A percentile compares a stretch with the other conserved stretches of the same genome.
These are phyloP conservation scores for Botryosphaeria dothidea DNA, from an alignment of 2,329 filamentous ascomycete species.

Conservation along the genomic window DNA sequence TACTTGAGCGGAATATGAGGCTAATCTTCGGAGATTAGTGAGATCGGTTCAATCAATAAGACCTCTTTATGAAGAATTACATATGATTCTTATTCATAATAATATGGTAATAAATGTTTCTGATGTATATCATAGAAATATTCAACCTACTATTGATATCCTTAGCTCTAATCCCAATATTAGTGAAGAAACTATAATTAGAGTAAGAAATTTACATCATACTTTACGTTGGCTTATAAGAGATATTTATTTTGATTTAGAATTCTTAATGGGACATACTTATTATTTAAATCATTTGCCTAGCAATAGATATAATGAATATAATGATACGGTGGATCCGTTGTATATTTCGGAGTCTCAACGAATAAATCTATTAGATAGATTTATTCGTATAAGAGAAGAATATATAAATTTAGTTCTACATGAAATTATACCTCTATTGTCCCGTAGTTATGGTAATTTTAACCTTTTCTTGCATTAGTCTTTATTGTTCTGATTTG, in stretches of 20 bases:
- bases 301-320: background rate
- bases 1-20: background rate
- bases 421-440: background rate
- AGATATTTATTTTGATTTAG: background rate
- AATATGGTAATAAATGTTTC: slow-evolving; percentile 19
- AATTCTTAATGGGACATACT: slow-evolving; percentile 11
- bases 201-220: slow-evolving; percentile 24
- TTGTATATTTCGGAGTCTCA: background rate
- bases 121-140: slow-evolving; percentile 19
- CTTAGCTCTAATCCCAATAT: background rate
- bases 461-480: background rate
- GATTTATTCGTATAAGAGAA: slow-evolving; percentile 27
- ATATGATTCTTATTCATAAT: background rate
- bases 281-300: slow-evolving; percentile 23
- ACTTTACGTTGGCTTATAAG: background rate
- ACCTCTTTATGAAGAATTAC: background rate
- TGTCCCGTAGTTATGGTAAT: background rate
- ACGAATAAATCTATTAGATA: slow-evolving; percentile 15
- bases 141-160: background rate
- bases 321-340: background rate
- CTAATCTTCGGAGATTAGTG: background rate
- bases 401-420: background rate
- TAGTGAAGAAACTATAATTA: background rate
- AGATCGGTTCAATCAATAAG: background rate
- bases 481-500: background rate